phyloP scores from a whole-genome alignment of 2,329 filamentous ascomycete genomes.

The Paracoccidioides brasiliensis region DNA sequence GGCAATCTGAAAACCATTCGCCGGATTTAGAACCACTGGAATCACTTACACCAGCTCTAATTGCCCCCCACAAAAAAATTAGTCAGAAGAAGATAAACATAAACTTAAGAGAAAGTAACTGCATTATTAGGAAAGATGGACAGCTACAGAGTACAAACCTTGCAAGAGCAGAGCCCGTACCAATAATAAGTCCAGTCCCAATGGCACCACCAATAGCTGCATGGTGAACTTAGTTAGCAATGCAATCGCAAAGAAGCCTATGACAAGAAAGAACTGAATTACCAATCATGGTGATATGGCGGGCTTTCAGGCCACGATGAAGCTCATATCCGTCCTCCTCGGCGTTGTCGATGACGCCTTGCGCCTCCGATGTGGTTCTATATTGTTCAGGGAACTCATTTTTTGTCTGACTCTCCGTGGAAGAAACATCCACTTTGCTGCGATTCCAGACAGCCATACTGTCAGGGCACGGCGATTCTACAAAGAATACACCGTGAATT shows the following conservation, averaged over 20 bases:
- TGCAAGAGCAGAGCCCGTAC: slow-evolving; percentile 38
- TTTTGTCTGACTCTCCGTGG: slow-evolving; percentile 6
- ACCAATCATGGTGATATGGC: slow-evolving; percentile 47
- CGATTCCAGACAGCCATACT: slow-evolving; percentile 4
- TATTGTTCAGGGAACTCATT: slow-evolving; percentile 4
- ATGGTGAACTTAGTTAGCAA: not conserved
- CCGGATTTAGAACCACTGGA: not conserved
- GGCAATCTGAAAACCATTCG: not conserved
- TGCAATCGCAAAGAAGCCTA: too few species aligned
- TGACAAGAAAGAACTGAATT: slow-evolving; percentile 22
- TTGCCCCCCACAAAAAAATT: not conserved
- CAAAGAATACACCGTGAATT: not conserved
- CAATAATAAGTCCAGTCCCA: slow-evolving; percentile 43
- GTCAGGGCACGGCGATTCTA: not conserved
- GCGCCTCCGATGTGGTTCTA: not conserved
- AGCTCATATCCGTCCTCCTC: slow-evolving; percentile 22
- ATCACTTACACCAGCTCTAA: slow-evolving; percentile 26
- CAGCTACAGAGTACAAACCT: slow-evolving; percentile 4
- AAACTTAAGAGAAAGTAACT: not conserved
- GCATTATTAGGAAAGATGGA: not conserved
- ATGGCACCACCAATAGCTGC: slow-evolving; percentile 43
- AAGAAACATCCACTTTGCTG: slow-evolving; percentile 5
- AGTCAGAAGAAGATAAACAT: not conserved
- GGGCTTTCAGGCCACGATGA: slow-evolving; percentile 37
- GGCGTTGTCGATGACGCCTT: slow-evolving; percentile 15